Evolutionary conservation across 2,329 filamentous ascomycete genomes (phyloP).

Genomic region (Calonectria pseudoturangicola): DNA sequence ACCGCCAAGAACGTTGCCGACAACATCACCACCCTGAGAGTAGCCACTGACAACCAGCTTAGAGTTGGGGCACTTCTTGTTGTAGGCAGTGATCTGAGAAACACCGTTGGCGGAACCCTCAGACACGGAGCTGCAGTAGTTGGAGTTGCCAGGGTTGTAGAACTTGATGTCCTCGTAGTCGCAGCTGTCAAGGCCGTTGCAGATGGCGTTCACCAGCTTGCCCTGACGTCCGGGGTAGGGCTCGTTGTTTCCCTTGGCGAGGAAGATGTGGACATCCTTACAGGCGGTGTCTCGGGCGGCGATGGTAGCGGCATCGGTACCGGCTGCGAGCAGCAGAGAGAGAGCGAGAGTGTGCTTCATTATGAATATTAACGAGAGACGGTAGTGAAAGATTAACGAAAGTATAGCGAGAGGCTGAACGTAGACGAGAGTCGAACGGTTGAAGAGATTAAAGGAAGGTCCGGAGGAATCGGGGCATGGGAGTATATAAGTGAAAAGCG

Average conservation of each 20-base stretch:
- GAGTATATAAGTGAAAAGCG: conserved; percentile 13
- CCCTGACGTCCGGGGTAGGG: conserved; percentile 57
- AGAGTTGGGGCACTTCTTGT: conserved; percentile 61
- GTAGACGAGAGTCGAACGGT: conserved; percentile 16
- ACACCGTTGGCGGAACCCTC: conserved; percentile 60
- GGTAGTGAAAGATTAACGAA: not conserved
- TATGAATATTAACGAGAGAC: conserved; percentile 12
- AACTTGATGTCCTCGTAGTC: conserved; percentile 59
- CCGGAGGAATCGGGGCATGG: not conserved
- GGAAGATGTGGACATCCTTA: conserved; percentile 56
- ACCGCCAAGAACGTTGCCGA: conserved; percentile 60
- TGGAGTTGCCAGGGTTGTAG: conserved; percentile 54
- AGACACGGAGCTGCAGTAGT: conserved; percentile 61
- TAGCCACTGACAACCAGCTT: conserved; percentile 65
- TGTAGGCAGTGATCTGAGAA: conserved; percentile 62
- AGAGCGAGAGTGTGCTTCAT: conserved; percentile 35
- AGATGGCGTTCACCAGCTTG: conserved; percentile 54
- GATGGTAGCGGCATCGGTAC: conserved; percentile 20
- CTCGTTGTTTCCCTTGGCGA: conserved; percentile 56
- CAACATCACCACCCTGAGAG: conserved; percentile 63
- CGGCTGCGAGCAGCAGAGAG: conserved; percentile 35
- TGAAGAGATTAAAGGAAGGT: not conserved
- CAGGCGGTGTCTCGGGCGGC: conserved; percentile 43
- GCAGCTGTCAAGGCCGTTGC: conserved; percentile 53
- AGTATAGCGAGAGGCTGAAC: conserved; percentile 16